phyloP scores from a whole-genome alignment of 371 early-diverging fungal species.

The Spraguea lophii region DNA sequence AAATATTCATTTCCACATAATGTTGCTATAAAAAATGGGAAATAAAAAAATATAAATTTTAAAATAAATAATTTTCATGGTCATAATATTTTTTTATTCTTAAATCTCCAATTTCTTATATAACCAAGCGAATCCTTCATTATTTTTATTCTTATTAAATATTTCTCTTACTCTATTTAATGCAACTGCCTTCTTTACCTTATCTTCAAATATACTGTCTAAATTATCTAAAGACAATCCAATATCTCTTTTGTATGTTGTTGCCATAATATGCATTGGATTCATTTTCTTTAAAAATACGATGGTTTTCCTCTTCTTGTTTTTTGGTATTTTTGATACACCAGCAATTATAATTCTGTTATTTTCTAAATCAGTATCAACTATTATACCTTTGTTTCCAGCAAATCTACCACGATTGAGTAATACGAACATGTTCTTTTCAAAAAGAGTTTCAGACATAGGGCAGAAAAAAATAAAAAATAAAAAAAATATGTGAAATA shows the following conservation, averaged over 20 bases:
- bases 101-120: slow-evolving; percentile 34
- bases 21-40: too few relatives aligned
- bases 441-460: too few relatives aligned
- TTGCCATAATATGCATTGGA: slow-evolving; percentile 37
- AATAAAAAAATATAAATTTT: too few relatives aligned
- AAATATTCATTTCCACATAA: too few relatives aligned
- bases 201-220: slow-evolving; percentile 9
- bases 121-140: slow-evolving; percentile 26
- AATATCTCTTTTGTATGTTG: slow-evolving; percentile 40
- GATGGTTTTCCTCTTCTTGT: slow-evolving; percentile 32
- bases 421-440: not conserved
- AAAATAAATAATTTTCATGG: too few relatives aligned
- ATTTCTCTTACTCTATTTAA: slow-evolving; percentile 24
- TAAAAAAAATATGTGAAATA: too few relatives aligned
- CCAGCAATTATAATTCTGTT: slow-evolving; percentile 32
- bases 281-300: slow-evolving; percentile 40
- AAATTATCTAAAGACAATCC: slow-evolving; percentile 15
- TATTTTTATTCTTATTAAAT: slow-evolving; percentile 20
- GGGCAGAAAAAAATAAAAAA: too few relatives aligned
- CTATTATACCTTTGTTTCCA: slow-evolving; percentile 38
- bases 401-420: slow-evolving; percentile 33
- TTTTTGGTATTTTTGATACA: slow-evolving; percentile 29
- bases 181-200: slow-evolving; percentile 12
- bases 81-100: too few relatives aligned
- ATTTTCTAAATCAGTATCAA: slow-evolving; percentile 20